Evolutionary conservation across 768 basidiomycete species (phyloP), one percentile per base, ranked within the genome.

Genomic region (Boletus bicolor): DNA sequence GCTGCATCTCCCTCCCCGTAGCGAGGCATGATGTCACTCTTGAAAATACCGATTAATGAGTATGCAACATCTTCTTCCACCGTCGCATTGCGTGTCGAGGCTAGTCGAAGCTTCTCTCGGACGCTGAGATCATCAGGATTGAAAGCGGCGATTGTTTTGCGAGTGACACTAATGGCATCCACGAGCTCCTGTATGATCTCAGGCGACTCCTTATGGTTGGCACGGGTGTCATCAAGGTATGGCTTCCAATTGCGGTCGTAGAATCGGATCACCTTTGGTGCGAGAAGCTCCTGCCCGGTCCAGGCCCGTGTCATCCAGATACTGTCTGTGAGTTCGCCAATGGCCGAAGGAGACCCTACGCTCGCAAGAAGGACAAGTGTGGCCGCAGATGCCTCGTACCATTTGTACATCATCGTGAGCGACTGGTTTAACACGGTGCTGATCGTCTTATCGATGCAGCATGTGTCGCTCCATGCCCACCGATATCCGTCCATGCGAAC

Each of bases 281-380:
- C 52, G 14, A 63, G 60, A 41, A 62, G 51, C 21, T 62, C 62
- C 34, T 56, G 62, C 6, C 42, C 17, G 2, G 61, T 61, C 61
- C 61, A 61, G 2, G 47, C 59, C 4, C 59, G 55, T 8, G 38
- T 54, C 61, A 61, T 52, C 59, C 59, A 61, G 0, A 2, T 1
- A 36, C 48, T 57, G 10, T 7, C 2, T 5, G 28, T 21, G 10
- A 61, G 51, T 21, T 37, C 44, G 4, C 38, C 44, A 6, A 26
- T 32, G 15, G 14, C 24, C 1, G 42, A 53, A 2, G 38, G 45
- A n/a, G 45, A 28, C 0, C 0, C 17, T 3, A 37, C 42, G 5
- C n/a, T 30, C 17, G 7, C 15, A 8, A 62, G 59, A 12, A 28
- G 15, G 10, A 53, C 44, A 6, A 61, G 10, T 0, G 52, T 30